Percentiles rank a stretch among this genome's conserved stretches.
Conservation (phyloP, 2,329 filamentous ascomycete genomes). For the Cercospora zeina region DNA sequence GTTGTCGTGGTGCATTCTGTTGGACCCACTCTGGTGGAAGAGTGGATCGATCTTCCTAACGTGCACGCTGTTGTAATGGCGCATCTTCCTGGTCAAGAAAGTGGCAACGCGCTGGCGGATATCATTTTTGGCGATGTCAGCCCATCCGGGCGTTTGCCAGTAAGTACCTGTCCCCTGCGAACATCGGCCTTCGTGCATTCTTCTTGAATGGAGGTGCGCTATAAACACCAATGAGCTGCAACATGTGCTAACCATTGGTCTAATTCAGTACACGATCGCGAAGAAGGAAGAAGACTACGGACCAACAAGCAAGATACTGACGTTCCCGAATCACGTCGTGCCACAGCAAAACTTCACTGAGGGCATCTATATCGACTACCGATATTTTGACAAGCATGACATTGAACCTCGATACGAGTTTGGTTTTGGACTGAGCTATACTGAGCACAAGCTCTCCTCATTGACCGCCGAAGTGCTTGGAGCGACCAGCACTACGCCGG, state of each 20-base stretch:
- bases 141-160: constrained; percentile 74
- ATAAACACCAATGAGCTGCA: background rate
- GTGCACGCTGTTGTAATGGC: constrained; percentile 79
- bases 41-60: constrained; percentile 73
- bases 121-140: constrained; percentile 77
- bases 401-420: constrained; percentile 81
- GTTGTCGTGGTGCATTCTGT: constrained; percentile 87
- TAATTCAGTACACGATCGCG: constrained; percentile 69
- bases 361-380: constrained; percentile 85
- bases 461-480: constrained; percentile 50
- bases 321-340: constrained; percentile 65
- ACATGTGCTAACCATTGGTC: background rate
- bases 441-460: constrained; percentile 65
- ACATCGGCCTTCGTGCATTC: too few species aligned
- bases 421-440: constrained; percentile 82
- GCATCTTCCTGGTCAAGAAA: constrained; percentile 85
- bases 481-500: constrained; percentile 37
- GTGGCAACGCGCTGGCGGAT: constrained; percentile 76
- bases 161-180: background rate
- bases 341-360: constrained; percentile 83
- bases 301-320: constrained; percentile 66
- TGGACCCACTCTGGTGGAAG: constrained; percentile 76
- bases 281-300: constrained; percentile 75
- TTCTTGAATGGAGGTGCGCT: too few species aligned
- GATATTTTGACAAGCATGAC: constrained; percentile 75